phyloP scores from a whole-genome alignment of 2,329 filamentous ascomycete species.

The Byssoonygena ceratinophila region DNA sequence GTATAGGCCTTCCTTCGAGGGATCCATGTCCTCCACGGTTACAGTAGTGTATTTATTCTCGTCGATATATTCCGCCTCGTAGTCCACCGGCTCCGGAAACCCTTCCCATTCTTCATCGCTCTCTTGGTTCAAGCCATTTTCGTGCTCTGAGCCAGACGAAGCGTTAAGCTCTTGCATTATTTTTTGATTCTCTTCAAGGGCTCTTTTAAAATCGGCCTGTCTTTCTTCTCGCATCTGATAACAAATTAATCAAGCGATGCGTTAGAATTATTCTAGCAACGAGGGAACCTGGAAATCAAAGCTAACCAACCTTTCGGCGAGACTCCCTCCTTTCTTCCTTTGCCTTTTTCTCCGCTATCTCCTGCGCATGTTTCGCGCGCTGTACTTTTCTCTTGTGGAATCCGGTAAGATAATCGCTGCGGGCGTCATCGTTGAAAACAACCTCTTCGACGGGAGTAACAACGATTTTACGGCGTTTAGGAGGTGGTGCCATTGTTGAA shows the following conservation, averaged over 20 bases:
- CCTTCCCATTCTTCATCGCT: constrained; percentile 56
- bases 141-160: constrained; percentile 14
- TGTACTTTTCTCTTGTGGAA: constrained; percentile 94
- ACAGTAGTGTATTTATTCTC: constrained; percentile 94
- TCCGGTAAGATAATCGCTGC: constrained; percentile 81
- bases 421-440: constrained; percentile 67
- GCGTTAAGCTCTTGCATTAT: constrained; percentile 54
- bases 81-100: constrained; percentile 54
- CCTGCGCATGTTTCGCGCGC: constrained; percentile 73
- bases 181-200: constrained; percentile 65
- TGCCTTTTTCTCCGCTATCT: constrained; percentile 64
- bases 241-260: background rate
- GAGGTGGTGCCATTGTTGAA: constrained; percentile 40
- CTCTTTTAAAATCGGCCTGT: constrained; percentile 67
- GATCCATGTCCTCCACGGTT: constrained; percentile 77
- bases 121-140: constrained; percentile 21
- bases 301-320: constrained; percentile 61
- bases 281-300: background rate
- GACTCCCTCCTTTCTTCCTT: constrained; percentile 64
- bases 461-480: constrained; percentile 51
- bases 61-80: constrained; percentile 90
- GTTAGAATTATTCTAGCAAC: background rate
- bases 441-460: constrained; percentile 57
- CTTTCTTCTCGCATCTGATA: constrained; percentile 70
- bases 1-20: constrained; percentile 62